Percentiles rank a stretch among this genome's conserved stretches.
Conservation (phyloP, 2,329 filamentous ascomycete genomes). For the Beauveria rudraprayagi region DNA sequence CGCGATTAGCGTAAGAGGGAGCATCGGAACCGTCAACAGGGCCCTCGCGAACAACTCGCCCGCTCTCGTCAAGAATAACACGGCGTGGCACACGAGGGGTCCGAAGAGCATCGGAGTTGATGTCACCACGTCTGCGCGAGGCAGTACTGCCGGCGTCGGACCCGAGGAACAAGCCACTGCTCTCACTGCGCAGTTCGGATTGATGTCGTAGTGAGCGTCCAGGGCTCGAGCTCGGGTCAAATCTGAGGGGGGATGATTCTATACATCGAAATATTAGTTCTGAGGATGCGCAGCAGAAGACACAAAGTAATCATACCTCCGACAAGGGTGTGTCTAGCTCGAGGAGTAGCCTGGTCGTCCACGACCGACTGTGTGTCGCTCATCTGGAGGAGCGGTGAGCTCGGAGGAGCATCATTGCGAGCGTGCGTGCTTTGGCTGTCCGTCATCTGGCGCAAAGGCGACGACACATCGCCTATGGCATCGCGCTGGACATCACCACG, state of each 20-base stretch:
- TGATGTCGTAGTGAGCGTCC: slow-evolving; percentile 54
- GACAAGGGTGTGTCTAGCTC: slow-evolving; percentile 51
- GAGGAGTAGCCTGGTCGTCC: slow-evolving; percentile 57
- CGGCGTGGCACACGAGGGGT: slow-evolving; percentile 45
- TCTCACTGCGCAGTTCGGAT: slow-evolving; percentile 71
- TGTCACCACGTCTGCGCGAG: slow-evolving; percentile 63
- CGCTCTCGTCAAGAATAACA: slow-evolving; percentile 51
- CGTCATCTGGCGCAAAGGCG: slow-evolving; percentile 49
- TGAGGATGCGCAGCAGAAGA: neutral
- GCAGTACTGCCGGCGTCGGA: slow-evolving; percentile 50
- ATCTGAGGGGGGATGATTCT: slow-evolving; percentile 92
- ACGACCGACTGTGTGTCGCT: slow-evolving; percentile 46
- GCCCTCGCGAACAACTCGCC: slow-evolving; percentile 49
- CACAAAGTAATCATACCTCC: slow-evolving; percentile 47
- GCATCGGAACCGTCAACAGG: slow-evolving; percentile 47
- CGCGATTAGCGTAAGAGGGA: slow-evolving; percentile 51
- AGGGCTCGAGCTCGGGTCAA: slow-evolving; percentile 83
- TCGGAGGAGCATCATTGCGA: slow-evolving; percentile 34
- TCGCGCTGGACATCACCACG: slow-evolving; percentile 22
- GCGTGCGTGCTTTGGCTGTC: slow-evolving; percentile 44
- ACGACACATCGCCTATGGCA: slow-evolving; percentile 36
- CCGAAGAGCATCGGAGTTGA: slow-evolving; percentile 69
- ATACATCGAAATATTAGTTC: slow-evolving; percentile 12
- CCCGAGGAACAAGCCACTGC: slow-evolving; percentile 76
- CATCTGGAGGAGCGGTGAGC: slow-evolving; percentile 53